These are phyloP conservation scores for Linnemannia zychae DNA, from an alignment of 192 early-diverging fungal species.

Conservation along the genomic window DNA sequence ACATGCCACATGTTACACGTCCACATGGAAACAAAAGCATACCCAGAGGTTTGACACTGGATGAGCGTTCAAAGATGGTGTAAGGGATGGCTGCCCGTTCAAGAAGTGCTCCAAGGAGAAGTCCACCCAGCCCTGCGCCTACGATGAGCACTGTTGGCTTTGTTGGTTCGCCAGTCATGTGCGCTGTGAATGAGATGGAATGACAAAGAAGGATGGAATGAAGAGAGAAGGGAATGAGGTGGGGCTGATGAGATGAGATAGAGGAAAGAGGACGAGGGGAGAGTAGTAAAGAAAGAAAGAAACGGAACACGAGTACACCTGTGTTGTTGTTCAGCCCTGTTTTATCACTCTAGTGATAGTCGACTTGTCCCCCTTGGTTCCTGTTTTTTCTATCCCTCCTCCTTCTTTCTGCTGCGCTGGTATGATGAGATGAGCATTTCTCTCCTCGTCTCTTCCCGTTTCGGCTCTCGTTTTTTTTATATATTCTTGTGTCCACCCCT, in stretches of 20 bases:
- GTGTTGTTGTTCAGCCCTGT: too few species aligned
- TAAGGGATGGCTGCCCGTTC: not conserved
- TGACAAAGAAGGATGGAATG: not conserved
- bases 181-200: not conserved
- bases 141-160: conserved; percentile 3
- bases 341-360: too few species aligned
- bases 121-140: not conserved
- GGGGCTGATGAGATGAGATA: not conserved
- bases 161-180: not conserved
- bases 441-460: too few species aligned
- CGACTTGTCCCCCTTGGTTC: too few species aligned
- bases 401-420: too few species aligned
- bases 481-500: too few species aligned
- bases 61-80: not conserved
- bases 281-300: too few species aligned
- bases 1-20: too few species aligned
- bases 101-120: not conserved
- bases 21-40: not conserved
- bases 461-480: too few species aligned
- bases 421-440: too few species aligned
- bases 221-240: not conserved
- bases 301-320: too few species aligned
- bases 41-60: not conserved
- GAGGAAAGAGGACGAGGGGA: not conserved
- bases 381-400: too few species aligned